phyloP scores from a whole-genome alignment of 805 yeast genomes.

The Zygoascus bituminiphila region DNA sequence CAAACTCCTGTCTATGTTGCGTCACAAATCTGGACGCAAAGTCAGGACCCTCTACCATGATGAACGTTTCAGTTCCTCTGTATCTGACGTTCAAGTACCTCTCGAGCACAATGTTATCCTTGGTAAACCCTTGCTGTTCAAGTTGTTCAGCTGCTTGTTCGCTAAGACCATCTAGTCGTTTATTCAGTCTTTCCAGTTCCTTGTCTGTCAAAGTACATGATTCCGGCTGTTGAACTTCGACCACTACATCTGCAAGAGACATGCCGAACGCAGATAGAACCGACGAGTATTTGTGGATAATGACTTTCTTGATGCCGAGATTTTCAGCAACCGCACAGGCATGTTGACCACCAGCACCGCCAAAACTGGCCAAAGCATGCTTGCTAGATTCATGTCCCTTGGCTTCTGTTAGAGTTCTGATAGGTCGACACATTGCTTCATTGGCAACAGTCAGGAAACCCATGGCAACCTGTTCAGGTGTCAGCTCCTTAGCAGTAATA shows the following conservation, averaged over 20 bases:
- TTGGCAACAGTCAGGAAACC: constrained; percentile 81
- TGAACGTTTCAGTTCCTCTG: constrained; percentile 81
- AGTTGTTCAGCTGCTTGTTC: constrained; percentile 36
- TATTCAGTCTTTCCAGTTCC: constrained; percentile 31
- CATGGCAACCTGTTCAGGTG: constrained; percentile 63
- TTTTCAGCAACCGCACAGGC: constrained; percentile 68
- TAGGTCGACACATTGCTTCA: constrained; percentile 87
- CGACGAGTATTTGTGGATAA: constrained; percentile 76
- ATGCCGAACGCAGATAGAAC: constrained; percentile 84
- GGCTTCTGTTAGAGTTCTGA: constrained; percentile 75
- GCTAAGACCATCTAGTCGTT: constrained; percentile 40
- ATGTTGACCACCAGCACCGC: constrained; percentile 94
- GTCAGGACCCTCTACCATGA: constrained; percentile 45
- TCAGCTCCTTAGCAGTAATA: constrained; percentile 29
- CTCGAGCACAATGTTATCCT: constrained; percentile 43
- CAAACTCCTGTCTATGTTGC: constrained; percentile 63
- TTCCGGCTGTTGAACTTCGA: constrained; percentile 70
- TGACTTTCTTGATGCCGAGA: constrained; percentile 58
- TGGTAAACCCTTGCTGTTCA: constrained; percentile 44
- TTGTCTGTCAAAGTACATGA: constrained; percentile 34
- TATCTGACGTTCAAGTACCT: constrained; percentile 70
- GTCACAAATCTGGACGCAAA: constrained; percentile 38
- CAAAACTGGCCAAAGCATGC: constrained; percentile 75
- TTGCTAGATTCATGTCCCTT: constrained; percentile 60
- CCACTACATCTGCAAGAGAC: constrained; percentile 76